A percentile compares a stretch with the other conserved stretches of the same genome.
These are phyloP conservation scores for Ramalina intermedia DNA, from an alignment of 495 filamentous ascomycete species.

Conservation along the genomic window DNA sequence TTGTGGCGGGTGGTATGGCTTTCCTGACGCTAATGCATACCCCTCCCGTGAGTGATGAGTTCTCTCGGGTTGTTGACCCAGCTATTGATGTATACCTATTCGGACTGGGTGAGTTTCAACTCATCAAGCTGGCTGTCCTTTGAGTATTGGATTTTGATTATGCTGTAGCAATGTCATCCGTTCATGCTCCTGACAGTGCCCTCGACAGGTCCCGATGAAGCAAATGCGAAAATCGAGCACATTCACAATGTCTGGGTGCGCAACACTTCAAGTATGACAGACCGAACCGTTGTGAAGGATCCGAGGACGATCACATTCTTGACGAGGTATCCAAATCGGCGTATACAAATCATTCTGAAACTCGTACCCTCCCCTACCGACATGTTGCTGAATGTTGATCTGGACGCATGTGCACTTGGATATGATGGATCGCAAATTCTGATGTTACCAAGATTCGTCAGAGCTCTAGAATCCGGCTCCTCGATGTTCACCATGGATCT, in stretches of 20 bases:
- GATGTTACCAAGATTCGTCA: conserved; percentile 25
- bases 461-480: conserved; percentile 25
- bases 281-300: conserved; percentile 17
- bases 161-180: too few relatives aligned
- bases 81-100: conserved; percentile 24
- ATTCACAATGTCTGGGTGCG: conserved; percentile 19
- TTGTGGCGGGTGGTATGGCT: conserved; percentile 21
- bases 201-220: conserved; percentile 8
- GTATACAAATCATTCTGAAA: conserved; percentile 24
- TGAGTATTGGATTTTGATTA: too few relatives aligned
- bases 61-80: conserved; percentile 3
- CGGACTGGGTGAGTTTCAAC: conserved; percentile 8
- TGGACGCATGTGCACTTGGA: conserved; percentile 25
- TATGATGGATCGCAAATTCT: conserved; percentile 20
- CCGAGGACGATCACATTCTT: conserved; percentile 20
- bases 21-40: conserved; percentile 18
- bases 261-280: conserved; percentile 12
- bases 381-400: conserved; percentile 23
- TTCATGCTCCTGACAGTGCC: too few relatives aligned
- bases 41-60: conserved; percentile 3
- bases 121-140: too few relatives aligned
- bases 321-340: conserved; percentile 17
- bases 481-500: conserved; percentile 25
- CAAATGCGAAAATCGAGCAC: conserved; percentile 20
- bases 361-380: conserved; percentile 16